These are phyloP conservation scores for Symbiodinium natans DNA, from an alignment of 73 alveolate species.

Conservation along the genomic window DNA sequence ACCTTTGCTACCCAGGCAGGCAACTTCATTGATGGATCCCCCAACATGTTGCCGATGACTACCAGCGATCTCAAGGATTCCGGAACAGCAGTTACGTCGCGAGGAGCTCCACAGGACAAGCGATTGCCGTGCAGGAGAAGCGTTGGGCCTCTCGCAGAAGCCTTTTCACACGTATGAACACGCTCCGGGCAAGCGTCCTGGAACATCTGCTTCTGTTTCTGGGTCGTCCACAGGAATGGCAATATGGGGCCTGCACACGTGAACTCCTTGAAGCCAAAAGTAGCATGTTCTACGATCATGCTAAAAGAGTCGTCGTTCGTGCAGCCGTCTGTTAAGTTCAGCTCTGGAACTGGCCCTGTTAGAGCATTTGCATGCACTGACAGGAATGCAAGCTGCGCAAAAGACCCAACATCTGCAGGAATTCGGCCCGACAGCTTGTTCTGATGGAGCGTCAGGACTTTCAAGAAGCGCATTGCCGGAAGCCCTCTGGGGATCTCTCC, in stretches of 20 bases:
- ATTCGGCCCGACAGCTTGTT: not conserved
- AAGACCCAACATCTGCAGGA: not conserved
- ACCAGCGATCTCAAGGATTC: not conserved
- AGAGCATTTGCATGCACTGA: too few relatives aligned
- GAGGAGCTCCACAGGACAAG: slow-evolving; percentile 7
- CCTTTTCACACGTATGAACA: not conserved
- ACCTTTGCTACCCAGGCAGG: not conserved
- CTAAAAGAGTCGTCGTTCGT: too few relatives aligned
- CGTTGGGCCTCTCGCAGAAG: not conserved
- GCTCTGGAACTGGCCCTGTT: too few relatives aligned
- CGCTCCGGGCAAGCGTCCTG: too few relatives aligned
- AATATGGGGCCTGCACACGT: too few relatives aligned
- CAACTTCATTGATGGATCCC: not conserved
- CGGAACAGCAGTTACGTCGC: not conserved
- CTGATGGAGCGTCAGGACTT: not conserved
- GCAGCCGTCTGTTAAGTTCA: too few relatives aligned
- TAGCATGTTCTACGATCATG: too few relatives aligned
- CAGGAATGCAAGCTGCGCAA: too few relatives aligned
- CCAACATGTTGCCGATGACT: not conserved
- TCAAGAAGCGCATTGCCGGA: not conserved
- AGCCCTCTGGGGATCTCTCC: slow-evolving; percentile 5
- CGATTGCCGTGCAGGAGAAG: slow-evolving; percentile 36
- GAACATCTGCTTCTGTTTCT: too few relatives aligned
- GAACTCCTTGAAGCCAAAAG: too few relatives aligned
- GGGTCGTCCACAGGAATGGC: too few relatives aligned